A percentile compares a stretch with the other conserved stretches of the same genome.
These are phyloP conservation scores for Neonothopanus nambi DNA, from an alignment of 1,284 basidiomycete genomes.

Conservation along the genomic window DNA sequence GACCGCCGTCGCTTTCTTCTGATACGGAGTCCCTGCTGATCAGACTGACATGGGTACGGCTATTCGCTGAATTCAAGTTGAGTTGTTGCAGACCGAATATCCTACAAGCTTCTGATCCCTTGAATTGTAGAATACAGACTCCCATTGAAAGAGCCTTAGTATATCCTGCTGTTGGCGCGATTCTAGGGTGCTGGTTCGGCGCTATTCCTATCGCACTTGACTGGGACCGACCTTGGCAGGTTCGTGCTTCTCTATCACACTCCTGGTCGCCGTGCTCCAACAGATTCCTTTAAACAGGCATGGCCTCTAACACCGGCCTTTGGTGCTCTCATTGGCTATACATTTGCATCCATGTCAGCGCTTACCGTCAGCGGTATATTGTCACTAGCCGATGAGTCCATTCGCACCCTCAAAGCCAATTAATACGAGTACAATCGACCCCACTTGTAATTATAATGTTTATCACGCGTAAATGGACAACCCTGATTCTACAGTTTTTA, in stretches of 20 bases:
- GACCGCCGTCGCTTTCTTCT: conserved; percentile 52
- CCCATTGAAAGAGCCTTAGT: conserved; percentile 75
- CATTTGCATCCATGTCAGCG: conserved; percentile 59
- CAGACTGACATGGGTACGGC: conserved; percentile 66
- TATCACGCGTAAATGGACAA: neutral
- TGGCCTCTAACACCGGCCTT: conserved; percentile 81
- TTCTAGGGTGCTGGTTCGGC: conserved; percentile 79
- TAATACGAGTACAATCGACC: conserved; percentile 21
- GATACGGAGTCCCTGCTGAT: conserved; percentile 44
- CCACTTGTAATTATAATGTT: neutral
- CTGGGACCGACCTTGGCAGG: conserved; percentile 97
- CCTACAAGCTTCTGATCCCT: neutral
- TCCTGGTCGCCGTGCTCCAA: neutral
- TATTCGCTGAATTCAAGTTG: conserved; percentile 82
- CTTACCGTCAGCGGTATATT: conserved; percentile 48
- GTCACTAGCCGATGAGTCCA: conserved; percentile 41
- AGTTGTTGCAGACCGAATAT: conserved; percentile 32
- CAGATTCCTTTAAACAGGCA: conserved; percentile 42
- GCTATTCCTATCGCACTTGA: conserved; percentile 85
- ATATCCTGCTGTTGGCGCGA: conserved; percentile 76
- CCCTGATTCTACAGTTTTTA: neutral
- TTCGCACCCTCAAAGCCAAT: conserved; percentile 18
- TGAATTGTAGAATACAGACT: conserved; percentile 52
- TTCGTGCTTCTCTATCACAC: conserved; percentile 34
- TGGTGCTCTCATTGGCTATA: conserved; percentile 68